phyloP scores from a whole-genome alignment of 345 rosid genomes.

The Mallotus nudiflorus region DNA sequence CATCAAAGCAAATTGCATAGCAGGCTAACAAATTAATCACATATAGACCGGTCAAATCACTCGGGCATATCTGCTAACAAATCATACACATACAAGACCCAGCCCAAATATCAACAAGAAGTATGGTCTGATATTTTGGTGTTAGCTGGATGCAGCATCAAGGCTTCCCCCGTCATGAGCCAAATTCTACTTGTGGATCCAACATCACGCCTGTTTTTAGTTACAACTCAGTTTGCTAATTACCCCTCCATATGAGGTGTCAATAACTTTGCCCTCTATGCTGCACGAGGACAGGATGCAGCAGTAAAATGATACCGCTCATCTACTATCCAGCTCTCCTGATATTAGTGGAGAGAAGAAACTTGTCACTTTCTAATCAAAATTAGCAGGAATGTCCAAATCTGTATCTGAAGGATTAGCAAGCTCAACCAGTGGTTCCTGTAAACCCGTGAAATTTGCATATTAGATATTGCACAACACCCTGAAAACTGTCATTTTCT shows the following conservation, averaged over 20 bases:
- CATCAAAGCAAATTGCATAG: slow-evolving; percentile 2
- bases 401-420: slow-evolving; percentile 66
- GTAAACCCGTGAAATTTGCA: slow-evolving; percentile 28
- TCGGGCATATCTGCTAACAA: slow-evolving; percentile 22
- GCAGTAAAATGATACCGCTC: background rate
- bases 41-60: slow-evolving; percentile 18
- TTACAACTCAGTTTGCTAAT: slow-evolving; percentile 27
- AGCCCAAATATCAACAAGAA: slow-evolving; percentile 3
- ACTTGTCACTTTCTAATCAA: slow-evolving; percentile 44
- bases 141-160: slow-evolving; percentile 29
- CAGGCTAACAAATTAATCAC: slow-evolving; percentile 18
- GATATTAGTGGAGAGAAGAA: slow-evolving; percentile 10
- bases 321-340: slow-evolving; percentile 11
- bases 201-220: slow-evolving; percentile 20
- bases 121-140: slow-evolving; percentile 19
- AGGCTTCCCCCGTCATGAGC: slow-evolving; percentile 18
- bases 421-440: slow-evolving; percentile 64
- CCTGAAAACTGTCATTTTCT: background rate
- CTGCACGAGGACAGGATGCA: slow-evolving; percentile 12
- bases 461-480: slow-evolving; percentile 24
- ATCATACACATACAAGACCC: slow-evolving; percentile 18
- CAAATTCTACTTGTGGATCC: slow-evolving; percentile 13
- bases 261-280: slow-evolving; percentile 13
- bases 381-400: slow-evolving; percentile 50
- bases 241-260: slow-evolving; percentile 18